Conservation (phyloP, 352 stramenopile genomes). For the Phytophthora syringae region DNA sequence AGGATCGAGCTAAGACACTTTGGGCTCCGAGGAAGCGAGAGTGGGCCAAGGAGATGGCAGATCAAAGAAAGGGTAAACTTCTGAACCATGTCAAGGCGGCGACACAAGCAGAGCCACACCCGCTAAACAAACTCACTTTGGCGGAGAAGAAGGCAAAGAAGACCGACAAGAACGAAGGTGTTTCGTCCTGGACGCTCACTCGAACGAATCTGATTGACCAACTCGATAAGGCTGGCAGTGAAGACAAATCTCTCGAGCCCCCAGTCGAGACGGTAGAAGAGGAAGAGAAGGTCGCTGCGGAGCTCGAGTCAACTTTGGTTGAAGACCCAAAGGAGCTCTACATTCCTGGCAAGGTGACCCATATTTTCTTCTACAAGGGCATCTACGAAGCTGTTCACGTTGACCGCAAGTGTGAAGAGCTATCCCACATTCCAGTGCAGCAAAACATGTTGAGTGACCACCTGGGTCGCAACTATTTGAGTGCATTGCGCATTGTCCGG, state of each 20-base stretch:
- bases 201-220: constrained; percentile 81
- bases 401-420: constrained; percentile 70
- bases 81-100: constrained; percentile 20
- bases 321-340: constrained; percentile 81
- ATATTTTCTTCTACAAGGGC: constrained; percentile 83
- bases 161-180: constrained; percentile 36
- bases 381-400: constrained; percentile 87
- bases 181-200: constrained; percentile 76
- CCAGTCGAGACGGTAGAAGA: constrained; percentile 39
- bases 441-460: constrained; percentile 91
- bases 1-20: constrained; percentile 81
- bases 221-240: constrained; percentile 58
- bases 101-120: constrained; percentile 22
- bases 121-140: constrained; percentile 18
- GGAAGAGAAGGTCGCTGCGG: constrained; percentile 65
- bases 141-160: constrained; percentile 36
- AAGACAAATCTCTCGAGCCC: constrained; percentile 45
- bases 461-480: constrained; percentile 83
- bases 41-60: constrained; percentile 75
- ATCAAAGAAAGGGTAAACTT: constrained; percentile 58
- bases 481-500: constrained; percentile 76
- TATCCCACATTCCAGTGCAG: constrained; percentile 81
- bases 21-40: constrained; percentile 85
- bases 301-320: constrained; percentile 56
- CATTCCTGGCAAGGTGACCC: constrained; percentile 76